Percentiles rank a stretch among this genome's conserved stretches.
phyloP scores from a whole-genome alignment of 164 flowering plant species.

The Chimonanthus salicifolius region DNA sequence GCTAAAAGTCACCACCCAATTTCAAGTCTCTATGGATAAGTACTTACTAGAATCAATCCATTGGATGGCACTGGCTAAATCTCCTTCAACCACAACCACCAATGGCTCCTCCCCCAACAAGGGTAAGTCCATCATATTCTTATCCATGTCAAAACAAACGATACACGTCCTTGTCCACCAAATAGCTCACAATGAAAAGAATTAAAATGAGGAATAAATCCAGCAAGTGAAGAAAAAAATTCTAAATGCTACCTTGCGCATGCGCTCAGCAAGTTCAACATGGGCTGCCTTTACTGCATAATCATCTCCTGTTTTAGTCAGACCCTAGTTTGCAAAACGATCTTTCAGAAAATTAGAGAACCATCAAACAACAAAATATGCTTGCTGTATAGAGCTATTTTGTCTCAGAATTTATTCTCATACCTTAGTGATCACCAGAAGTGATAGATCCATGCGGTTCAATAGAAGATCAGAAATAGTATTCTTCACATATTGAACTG shows the following conservation, averaged over 20 bases:
- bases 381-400: background rate
- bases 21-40: too few relatives aligned
- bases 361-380: background rate
- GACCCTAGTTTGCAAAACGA: conserved; percentile 44
- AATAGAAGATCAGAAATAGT: conserved; percentile 96
- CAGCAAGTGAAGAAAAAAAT: background rate
- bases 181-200: background rate
- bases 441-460: conserved; percentile 97
- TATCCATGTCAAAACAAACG: background rate
- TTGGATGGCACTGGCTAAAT: too few relatives aligned
- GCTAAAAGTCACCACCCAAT: too few relatives aligned
- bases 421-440: conserved; percentile 95
- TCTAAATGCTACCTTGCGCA: conserved; percentile 72
- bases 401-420: conserved; percentile 2
- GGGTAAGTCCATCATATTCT: background rate
- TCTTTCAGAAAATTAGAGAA: background rate
- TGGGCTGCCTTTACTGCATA: conserved; percentile 97
- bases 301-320: conserved; percentile 95
- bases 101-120: too few relatives aligned
- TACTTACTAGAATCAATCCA: too few relatives aligned
- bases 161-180: too few relatives aligned
- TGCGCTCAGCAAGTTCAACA: conserved; percentile 98
- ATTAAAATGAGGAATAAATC: background rate
- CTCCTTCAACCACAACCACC: too few relatives aligned
- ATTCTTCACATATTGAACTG: conserved; percentile 86